phyloP scores from a whole-genome alignment of 2,329 filamentous ascomycete species.

The Calonectria hawksworthii region DNA sequence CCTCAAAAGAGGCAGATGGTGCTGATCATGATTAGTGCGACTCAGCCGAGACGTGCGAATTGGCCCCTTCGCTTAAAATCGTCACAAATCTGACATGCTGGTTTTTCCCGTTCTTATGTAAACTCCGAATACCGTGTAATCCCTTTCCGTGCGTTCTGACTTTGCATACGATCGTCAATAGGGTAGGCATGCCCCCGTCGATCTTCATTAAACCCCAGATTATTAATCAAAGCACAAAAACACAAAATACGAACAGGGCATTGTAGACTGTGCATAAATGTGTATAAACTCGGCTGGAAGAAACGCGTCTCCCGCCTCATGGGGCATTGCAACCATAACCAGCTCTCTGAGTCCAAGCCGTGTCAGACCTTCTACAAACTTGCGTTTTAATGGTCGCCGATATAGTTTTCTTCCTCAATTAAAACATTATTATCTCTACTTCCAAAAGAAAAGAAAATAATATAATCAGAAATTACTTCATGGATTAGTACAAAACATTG shows the following conservation, averaged over 20 bases:
- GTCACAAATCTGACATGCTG: neutral
- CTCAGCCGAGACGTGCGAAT: neutral
- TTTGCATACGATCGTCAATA: neutral
- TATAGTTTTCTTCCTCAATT: neutral
- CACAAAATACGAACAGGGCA: neutral
- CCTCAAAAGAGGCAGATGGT: neutral
- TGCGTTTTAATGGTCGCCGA: too few species aligned
- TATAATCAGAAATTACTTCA: neutral
- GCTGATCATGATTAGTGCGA: neutral
- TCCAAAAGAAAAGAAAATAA: too few species aligned
- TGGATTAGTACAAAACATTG: neutral
- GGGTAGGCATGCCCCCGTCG: neutral
- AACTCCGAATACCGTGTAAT: neutral
- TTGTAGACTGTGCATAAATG: neutral
- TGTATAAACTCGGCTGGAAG: neutral
- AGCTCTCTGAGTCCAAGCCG: too few species aligned
- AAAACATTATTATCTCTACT: neutral
- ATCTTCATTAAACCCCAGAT: neutral
- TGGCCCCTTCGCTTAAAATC: neutral
- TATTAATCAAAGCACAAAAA: neutral
- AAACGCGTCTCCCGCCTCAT: neutral
- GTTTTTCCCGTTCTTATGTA: neutral
- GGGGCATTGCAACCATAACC: neutral
- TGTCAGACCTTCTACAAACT: too few species aligned
- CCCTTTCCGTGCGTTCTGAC: neutral